A percentile compares a stretch with the other conserved stretches of the same genome.
Evolutionary conservation across 768 basidiomycete genomes (phyloP).

Genomic region (Lyophyllum shimeji): DNA sequence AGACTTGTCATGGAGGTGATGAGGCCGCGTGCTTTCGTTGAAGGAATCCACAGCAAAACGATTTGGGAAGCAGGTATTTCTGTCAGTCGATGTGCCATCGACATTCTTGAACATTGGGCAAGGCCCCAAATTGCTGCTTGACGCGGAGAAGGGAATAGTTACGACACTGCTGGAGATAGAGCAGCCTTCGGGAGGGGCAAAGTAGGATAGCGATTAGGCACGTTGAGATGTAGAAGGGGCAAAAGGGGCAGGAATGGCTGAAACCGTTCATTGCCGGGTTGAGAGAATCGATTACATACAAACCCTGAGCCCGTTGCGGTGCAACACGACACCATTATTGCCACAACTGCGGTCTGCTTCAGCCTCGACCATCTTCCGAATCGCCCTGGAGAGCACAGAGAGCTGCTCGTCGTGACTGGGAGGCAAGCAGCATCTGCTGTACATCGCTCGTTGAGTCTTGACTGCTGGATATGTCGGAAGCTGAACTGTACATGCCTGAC

Average conservation of each 20-base stretch:
- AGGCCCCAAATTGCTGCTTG: constrained; percentile 47
- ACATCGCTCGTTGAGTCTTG: constrained; percentile 14
- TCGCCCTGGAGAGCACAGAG: constrained; percentile 3
- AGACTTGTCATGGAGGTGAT: constrained; percentile 20
- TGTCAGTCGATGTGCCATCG: constrained; percentile 60
- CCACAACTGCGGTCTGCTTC: constrained; percentile 6
- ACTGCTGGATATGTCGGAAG: constrained; percentile 61
- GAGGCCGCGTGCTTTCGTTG: constrained; percentile 13
- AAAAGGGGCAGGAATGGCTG: constrained; percentile 7
- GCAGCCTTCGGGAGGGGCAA: not conserved
- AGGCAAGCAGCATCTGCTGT: constrained; percentile 16
- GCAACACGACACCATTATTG: constrained; percentile 13
- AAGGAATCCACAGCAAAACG: constrained; percentile 51
- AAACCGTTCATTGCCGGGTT: constrained; percentile 16
- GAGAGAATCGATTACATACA: constrained; percentile 20
- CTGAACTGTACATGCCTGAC: constrained; percentile 75
- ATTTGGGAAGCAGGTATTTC: constrained; percentile 65
- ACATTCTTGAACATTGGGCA: constrained; percentile 45
- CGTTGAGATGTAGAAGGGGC: not conserved
- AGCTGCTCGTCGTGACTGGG: constrained; percentile 4
- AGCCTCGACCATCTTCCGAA: constrained; percentile 9
- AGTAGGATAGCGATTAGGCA: not conserved
- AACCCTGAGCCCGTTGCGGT: constrained; percentile 20
- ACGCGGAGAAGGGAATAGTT: constrained; percentile 63
- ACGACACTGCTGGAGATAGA: constrained; percentile 38